A percentile compares a stretch with the other conserved stretches of the same genome.
Conservation (phyloP, 2,329 filamentous ascomycete genomes). For the Sarocladium kiliense region DNA sequence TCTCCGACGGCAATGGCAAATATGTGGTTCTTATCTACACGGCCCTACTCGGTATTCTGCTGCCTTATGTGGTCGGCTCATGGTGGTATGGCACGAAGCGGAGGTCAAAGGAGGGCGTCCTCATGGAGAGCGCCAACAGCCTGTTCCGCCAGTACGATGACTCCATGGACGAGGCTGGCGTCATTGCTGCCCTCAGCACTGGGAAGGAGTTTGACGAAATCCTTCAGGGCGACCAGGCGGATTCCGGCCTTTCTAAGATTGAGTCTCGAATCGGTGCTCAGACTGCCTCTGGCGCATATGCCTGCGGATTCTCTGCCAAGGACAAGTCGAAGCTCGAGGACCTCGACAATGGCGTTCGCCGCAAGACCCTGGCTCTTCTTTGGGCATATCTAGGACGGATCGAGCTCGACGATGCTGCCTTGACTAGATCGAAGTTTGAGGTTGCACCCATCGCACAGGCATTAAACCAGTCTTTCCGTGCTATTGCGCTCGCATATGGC, state of each 20-base stretch:
- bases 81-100: conserved; percentile 99
- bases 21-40: conserved; percentile 91
- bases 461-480: conserved; percentile 79
- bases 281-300: conserved; percentile 44
- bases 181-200: conserved; percentile 75
- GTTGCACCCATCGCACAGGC: conserved; percentile 80
- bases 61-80: conserved; percentile 89
- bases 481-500: conserved; percentile 83
- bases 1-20: conserved; percentile 91
- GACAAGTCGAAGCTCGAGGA: conserved; percentile 74
- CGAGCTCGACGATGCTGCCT: conserved; percentile 70
- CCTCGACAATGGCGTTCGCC: conserved; percentile 71
- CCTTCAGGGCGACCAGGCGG: conserved; percentile 72
- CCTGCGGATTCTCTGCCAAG: conserved; percentile 59
- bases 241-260: conserved; percentile 74
- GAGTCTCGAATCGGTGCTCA: conserved; percentile 73
- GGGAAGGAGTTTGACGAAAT: conserved; percentile 80
- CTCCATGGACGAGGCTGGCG: conserved; percentile 70
- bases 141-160: conserved; percentile 93
- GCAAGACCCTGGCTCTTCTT: conserved; percentile 83
- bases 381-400: conserved; percentile 94
- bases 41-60: conserved; percentile 76
- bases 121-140: conserved; percentile 89
- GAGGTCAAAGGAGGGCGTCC: conserved; percentile 86
- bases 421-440: conserved; percentile 85